A percentile compares a stretch with the other conserved stretches of the same genome.
Evolutionary conservation across 1,284 basidiomycete species (phyloP).

Genomic region (Schizophyllum commune): DNA sequence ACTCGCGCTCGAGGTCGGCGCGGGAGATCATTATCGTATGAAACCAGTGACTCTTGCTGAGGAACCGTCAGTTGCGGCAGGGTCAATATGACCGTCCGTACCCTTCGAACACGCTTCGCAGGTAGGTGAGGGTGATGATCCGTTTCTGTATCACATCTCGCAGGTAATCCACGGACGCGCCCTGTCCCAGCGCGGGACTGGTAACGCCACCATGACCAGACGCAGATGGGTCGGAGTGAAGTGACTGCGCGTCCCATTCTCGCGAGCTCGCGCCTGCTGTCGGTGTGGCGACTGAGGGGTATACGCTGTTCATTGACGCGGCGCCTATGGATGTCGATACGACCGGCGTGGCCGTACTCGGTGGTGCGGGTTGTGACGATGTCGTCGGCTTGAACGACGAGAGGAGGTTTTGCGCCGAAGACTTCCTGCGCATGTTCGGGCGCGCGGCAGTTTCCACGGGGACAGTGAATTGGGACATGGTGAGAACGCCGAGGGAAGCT

Average conservation of each 20-base stretch:
- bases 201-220: constrained; percentile 23
- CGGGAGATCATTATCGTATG: constrained; percentile 77
- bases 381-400: constrained; percentile 54
- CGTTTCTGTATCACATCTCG: constrained; percentile 75
- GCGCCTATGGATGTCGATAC: constrained; percentile 26
- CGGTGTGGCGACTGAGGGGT: constrained; percentile 39
- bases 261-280: constrained; percentile 26
- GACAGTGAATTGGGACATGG: constrained; percentile 29
- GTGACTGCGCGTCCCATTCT: constrained; percentile 65
- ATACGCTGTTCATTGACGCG: constrained; percentile 13
- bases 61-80: constrained; percentile 1
- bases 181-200: constrained; percentile 43
- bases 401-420: constrained; percentile 74
- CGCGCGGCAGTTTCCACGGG: constrained; percentile 26
- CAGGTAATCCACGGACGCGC: constrained; percentile 67
- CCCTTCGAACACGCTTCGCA: constrained; percentile 81
- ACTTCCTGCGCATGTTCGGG: constrained; percentile 72
- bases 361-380: constrained; percentile 14
- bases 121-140: constrained; percentile 75
- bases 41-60: constrained; percentile 78
- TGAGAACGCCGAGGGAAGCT: neutral
- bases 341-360: constrained; percentile 23
- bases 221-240: constrained; percentile 37
- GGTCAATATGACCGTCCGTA: constrained; percentile 27
- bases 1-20: constrained; percentile 63